phyloP scores from a whole-genome alignment of 306 rosid species.

The Dalbergia oliveri region DNA sequence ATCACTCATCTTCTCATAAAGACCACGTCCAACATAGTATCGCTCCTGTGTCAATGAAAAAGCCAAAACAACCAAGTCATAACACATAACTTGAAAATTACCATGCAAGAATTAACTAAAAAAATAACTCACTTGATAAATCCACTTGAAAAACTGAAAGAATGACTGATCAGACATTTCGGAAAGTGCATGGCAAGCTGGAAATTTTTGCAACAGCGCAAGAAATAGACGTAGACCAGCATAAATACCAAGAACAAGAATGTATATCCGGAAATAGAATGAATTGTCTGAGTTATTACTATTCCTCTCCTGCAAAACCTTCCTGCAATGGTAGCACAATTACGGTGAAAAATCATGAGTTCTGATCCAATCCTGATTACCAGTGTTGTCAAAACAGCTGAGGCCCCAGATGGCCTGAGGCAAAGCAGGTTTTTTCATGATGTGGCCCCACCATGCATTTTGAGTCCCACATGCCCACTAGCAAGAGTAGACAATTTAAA shows the following conservation, averaged over 20 bases:
- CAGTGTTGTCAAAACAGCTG: constrained; percentile 2
- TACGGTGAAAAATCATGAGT: constrained; percentile 16
- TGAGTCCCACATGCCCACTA: not conserved
- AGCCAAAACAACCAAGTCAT: constrained; percentile 38
- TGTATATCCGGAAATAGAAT: constrained; percentile 91
- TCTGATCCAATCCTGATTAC: constrained; percentile 13
- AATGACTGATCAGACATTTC: constrained; percentile 91
- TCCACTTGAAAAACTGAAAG: constrained; percentile 98
- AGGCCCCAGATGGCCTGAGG: not conserved
- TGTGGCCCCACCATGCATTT: constrained; percentile 36
- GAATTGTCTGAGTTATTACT: constrained; percentile 64
- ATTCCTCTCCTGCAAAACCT: constrained; percentile 89
- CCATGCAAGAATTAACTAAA: constrained; percentile 13
- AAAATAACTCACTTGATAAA: constrained; percentile 72
- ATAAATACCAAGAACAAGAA: constrained; percentile 86
- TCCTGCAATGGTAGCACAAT: constrained; percentile 68
- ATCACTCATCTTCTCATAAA: constrained; percentile 83
- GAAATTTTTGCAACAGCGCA: constrained; percentile 76
- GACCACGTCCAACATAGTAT: constrained; percentile 96
- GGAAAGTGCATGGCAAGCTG: constrained; percentile 87
- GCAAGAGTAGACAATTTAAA: not conserved
- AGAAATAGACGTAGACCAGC: constrained; percentile 71
- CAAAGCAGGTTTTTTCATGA: constrained; percentile 3
- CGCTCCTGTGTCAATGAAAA: constrained; percentile 73
- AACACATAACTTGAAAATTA: constrained; percentile 27